phyloP scores from a whole-genome alignment of 192 early-diverging fungal genomes.

The Rhizophagus sp. region DNA sequence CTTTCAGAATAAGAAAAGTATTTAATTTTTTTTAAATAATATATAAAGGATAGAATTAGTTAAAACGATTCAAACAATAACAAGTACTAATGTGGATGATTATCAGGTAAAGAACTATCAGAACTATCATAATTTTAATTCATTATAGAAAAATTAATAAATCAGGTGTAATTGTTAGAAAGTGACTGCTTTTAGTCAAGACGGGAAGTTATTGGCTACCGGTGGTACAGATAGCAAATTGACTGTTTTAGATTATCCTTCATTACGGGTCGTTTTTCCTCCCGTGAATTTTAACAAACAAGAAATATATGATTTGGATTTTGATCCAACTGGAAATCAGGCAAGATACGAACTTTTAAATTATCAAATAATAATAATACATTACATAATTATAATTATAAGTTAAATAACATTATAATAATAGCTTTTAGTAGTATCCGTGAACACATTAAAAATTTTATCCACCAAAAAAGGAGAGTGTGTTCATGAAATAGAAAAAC shows the following conservation, averaged over 20 bases:
- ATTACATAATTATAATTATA: too few relatives aligned
- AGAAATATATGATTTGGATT: conserved; percentile 68
- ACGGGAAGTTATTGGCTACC: conserved; percentile 64
- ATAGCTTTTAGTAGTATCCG: conserved; percentile 54
- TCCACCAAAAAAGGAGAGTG: conserved; percentile 43
- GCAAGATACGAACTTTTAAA: neutral
- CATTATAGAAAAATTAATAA: neutral
- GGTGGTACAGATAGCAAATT: conserved; percentile 73
- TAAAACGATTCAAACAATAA: conserved; percentile 45
- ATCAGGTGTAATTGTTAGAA: conserved; percentile 36
- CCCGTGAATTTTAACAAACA: conserved; percentile 55
- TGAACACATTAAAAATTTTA: conserved; percentile 48
- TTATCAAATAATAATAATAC: too few relatives aligned
- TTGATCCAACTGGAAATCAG: conserved; percentile 47
- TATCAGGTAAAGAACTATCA: conserved; percentile 50
- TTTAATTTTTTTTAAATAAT: neutral
- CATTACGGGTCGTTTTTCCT: conserved; percentile 47
- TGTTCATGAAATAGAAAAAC: conserved; percentile 46
- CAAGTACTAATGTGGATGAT: conserved; percentile 52
- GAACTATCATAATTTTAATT: neutral
- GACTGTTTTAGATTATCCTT: conserved; percentile 64
- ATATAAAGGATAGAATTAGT: conserved; percentile 40
- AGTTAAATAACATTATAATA: neutral
- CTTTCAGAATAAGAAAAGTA: neutral
- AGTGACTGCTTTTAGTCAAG: conserved; percentile 63